Evolutionary conservation across 2,329 filamentous ascomycete genomes (phyloP).

Genomic region (Ophiostoma fasciatum): DNA sequence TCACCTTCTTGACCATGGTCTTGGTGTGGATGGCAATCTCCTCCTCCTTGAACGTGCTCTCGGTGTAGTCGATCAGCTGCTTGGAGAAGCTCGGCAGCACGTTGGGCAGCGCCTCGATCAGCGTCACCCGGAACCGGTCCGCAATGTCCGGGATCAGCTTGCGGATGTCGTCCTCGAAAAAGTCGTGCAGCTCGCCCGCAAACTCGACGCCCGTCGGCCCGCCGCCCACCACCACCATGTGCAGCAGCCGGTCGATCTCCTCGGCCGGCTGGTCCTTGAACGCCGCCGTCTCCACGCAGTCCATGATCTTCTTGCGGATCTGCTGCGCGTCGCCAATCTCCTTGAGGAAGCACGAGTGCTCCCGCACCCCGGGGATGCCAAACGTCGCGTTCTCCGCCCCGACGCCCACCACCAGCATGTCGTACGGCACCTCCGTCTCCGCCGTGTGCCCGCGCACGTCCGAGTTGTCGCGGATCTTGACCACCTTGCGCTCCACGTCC

Average conservation of each 20-base stretch:
- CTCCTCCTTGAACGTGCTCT: conserved; percentile 98
- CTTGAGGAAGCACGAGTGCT: conserved; percentile 96
- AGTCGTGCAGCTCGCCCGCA: conserved; percentile 94
- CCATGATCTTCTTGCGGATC: conserved; percentile 98
- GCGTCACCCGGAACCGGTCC: conserved; percentile 89
- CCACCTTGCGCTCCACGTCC: conserved; percentile 76
- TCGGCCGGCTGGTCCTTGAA: conserved; percentile 90
- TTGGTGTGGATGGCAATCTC: conserved; percentile 95
- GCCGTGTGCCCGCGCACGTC: conserved; percentile 74
- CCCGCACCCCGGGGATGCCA: conserved; percentile 86
- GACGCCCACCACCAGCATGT: conserved; percentile 95
- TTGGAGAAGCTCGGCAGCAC: conserved; percentile 98
- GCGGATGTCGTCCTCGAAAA: conserved; percentile 95
- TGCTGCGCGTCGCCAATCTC: conserved; percentile 92
- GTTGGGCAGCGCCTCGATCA: conserved; percentile 93
- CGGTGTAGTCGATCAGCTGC: conserved; percentile 97
- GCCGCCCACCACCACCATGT: conserved; percentile 94
- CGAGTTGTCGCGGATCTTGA: conserved; percentile 83
- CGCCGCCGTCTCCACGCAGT: conserved; percentile 94
- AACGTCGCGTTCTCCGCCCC: conserved; percentile 98
- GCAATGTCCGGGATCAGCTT: conserved; percentile 95
- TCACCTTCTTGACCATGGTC: conserved; percentile 98
- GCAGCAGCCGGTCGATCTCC: conserved; percentile 84
- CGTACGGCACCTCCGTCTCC: conserved; percentile 84
- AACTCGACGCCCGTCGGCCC: conserved; percentile 97